These are phyloP conservation scores for Sphaerulina vaccinii DNA, from an alignment of 2,329 filamentous ascomycete genomes.

Conservation along the genomic window DNA sequence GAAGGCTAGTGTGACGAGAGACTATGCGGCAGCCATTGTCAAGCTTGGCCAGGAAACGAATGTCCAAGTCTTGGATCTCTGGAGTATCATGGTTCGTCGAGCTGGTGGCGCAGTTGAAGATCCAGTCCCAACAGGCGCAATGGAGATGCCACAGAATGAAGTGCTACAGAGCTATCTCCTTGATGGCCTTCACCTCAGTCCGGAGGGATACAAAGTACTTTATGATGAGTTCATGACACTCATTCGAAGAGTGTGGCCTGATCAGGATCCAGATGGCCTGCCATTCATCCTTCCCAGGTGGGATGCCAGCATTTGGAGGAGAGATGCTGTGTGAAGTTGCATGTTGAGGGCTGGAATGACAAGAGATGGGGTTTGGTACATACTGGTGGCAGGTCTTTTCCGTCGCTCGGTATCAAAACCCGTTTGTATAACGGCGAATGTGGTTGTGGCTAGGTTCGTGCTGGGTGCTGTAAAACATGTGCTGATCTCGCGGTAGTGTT, in stretches of 20 bases:
- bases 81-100: constrained; percentile 71
- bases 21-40: constrained; percentile 65
- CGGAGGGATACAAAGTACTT: constrained; percentile 56
- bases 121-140: constrained; percentile 48
- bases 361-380: neutral
- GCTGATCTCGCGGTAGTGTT: no score
- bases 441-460: no score
- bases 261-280: constrained; percentile 53
- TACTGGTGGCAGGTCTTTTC: no score
- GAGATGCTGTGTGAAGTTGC: constrained; percentile 3
- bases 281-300: constrained; percentile 56
- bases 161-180: constrained; percentile 52
- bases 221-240: constrained; percentile 54
- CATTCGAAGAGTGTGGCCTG: constrained; percentile 54
- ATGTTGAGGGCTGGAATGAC: neutral
- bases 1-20: constrained; percentile 61
- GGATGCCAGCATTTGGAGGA: constrained; percentile 38
- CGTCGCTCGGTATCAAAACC: no score
- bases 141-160: constrained; percentile 58
- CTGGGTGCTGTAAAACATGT: no score
- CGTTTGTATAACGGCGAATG: no score
- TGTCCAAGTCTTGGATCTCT: constrained; percentile 73
- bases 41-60: constrained; percentile 57
- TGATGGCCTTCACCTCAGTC: constrained; percentile 62
- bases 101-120: constrained; percentile 51